Percentiles rank a stretch among this genome's conserved stretches.
Conservation (phyloP, 371 early-diverging fungal species). For the Dipsacomyces acuminosporus region DNA sequence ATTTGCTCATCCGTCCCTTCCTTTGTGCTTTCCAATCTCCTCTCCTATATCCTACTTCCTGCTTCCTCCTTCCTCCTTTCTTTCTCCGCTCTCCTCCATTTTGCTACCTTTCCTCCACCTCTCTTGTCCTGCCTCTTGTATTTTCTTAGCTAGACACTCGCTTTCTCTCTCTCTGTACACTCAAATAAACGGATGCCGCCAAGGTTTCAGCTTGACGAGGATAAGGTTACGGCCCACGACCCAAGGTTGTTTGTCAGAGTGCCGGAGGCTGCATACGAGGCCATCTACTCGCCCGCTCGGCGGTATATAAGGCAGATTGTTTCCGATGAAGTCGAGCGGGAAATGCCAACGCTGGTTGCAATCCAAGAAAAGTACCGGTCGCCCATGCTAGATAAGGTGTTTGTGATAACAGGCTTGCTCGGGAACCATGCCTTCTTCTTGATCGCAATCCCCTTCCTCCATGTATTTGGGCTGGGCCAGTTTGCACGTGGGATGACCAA, state of each 20-base stretch:
- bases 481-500: conserved; percentile 45
- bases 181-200: conserved; percentile 16
- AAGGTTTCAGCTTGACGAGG: conserved; percentile 44
- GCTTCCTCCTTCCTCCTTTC: not conserved
- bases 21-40: too few relatives aligned
- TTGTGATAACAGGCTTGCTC: conserved; percentile 40
- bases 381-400: conserved; percentile 26
- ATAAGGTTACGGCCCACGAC: conserved; percentile 11
- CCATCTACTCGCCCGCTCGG: conserved; percentile 33
- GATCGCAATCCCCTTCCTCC: conserved; percentile 44
- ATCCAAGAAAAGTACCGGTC: conserved; percentile 29
- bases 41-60: too few relatives aligned
- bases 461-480: conserved; percentile 41
- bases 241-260: conserved; percentile 15
- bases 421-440: conserved; percentile 50
- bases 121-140: too few relatives aligned
- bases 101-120: too few relatives aligned
- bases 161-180: not conserved
- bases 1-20: not conserved
- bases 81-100: not conserved
- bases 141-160: too few relatives aligned
- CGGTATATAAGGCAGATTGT: conserved; percentile 23
- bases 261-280: conserved; percentile 31
- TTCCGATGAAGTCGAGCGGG: conserved; percentile 33
- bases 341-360: conserved; percentile 20